Evolutionary conservation across 257 asterid genomes (phyloP).

Genomic region (Salvia rosmarinus): DNA sequence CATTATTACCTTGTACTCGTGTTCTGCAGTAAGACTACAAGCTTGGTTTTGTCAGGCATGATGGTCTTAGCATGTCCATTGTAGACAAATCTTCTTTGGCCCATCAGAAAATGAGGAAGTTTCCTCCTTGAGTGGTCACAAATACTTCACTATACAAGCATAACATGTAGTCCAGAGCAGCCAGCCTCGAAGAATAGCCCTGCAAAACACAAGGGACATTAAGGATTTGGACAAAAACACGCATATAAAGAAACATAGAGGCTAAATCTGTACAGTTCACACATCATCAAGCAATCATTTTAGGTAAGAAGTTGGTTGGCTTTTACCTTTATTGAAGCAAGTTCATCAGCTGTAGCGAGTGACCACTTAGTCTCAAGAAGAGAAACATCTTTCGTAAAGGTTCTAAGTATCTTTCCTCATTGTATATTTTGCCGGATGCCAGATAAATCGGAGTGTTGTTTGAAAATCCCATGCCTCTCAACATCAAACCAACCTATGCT

Average conservation of each 20-base stretch:
- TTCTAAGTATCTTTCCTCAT: slow-evolving; percentile 55
- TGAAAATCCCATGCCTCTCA: slow-evolving; percentile 94
- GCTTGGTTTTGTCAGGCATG: slow-evolving; percentile 80
- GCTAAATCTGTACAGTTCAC: background rate
- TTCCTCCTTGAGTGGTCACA: slow-evolving; percentile 95
- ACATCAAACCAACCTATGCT: slow-evolving; percentile 98
- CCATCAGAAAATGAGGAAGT: slow-evolving; percentile 89
- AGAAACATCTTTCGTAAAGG: slow-evolving; percentile 82
- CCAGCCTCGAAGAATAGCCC: slow-evolving; percentile 81
- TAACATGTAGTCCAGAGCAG: slow-evolving; percentile 84
- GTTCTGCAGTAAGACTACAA: slow-evolving; percentile 66
- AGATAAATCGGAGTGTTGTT: slow-evolving; percentile 68
- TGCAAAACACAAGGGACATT: slow-evolving; percentile 28
- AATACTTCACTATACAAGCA: slow-evolving; percentile 87
- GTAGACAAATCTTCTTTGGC: slow-evolving; percentile 77
- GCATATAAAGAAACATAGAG: background rate
- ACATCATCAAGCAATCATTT: background rate
- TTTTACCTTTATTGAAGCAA: slow-evolving; percentile 64
- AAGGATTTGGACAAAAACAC: background rate
- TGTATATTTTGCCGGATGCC: slow-evolving; percentile 83
- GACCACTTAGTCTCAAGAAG: slow-evolving; percentile 74
- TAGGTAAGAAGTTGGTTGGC: background rate
- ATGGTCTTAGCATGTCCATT: slow-evolving; percentile 88
- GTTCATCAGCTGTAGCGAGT: slow-evolving; percentile 72
- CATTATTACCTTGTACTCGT: slow-evolving; percentile 64